Evolutionary conservation across 2,329 filamentous ascomycete genomes (phyloP), one percentile per base, ranked within the genome.

Genomic region (Monosporascus sp.): DNA sequence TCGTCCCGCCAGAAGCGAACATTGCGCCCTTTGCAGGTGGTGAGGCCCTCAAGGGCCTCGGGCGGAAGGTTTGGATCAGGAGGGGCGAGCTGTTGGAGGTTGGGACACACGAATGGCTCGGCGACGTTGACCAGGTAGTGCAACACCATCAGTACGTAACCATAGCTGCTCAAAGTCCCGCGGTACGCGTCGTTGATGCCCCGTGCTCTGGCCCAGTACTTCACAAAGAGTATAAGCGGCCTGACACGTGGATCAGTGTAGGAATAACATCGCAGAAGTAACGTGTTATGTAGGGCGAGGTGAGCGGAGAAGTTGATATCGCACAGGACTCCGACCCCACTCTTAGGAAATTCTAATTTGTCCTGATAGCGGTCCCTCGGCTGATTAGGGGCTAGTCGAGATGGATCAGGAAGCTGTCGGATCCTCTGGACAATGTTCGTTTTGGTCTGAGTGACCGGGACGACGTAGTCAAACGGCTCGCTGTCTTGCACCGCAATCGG

Each of bases 291-390:
- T 3, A 96, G 76, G 2, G 87, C 91, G 3, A 96, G 80, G 45
- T 89, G 84, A 19, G 91, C 91, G 1, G 88, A 88, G 67, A 96
- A 96, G 69, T 96, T 96, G 76, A 97, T 90, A 66, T 96, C 91
- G 67, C 89, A 94, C 66, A 92, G 89, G 16, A 93, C 88, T n/a
- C 91, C 91, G 27, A 87, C 81, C 4, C 86, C 86, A 8, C 76
- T 75, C 64, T 89, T 89, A 6, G 89, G 88, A 54, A 93, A 93
- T 67, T 94, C 90, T 2, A 95, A 79, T 24, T 75, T 75, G 61
- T 86, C 80, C 54, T 72, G 74, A 65, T 80, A 81, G 31, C 73
- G 75, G 59, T 84, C 78, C 53, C 74, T 75, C 5, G 79, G 74
- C 56, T 80, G 78, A 63, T 79, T 78, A 7, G 76, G 73, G 2